Evolutionary conservation across 768 basidiomycete genomes (phyloP).

Genomic region (Cantharellus anzutake): DNA sequence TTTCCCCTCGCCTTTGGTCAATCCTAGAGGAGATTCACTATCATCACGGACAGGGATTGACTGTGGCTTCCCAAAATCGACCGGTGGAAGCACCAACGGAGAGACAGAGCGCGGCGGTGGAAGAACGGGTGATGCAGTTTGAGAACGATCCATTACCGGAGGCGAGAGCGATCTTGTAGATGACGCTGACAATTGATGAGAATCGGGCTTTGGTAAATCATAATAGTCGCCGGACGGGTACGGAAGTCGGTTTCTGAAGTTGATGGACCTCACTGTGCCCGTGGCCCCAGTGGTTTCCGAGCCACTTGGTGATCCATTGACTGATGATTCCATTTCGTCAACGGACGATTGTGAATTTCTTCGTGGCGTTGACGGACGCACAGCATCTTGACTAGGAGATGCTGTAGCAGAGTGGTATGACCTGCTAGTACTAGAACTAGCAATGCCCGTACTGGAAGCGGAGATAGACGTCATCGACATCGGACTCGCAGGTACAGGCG

Average conservation of each 20-base stretch:
- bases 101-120: background rate
- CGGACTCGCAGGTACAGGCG: background rate
- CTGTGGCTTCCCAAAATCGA: background rate
- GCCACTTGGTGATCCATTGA: too few species aligned
- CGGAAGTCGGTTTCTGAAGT: conserved; percentile 37
- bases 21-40: conserved; percentile 6
- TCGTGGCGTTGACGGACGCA: too few species aligned
- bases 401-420: background rate
- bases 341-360: background rate
- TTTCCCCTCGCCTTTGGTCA: background rate
- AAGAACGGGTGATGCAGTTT: background rate
- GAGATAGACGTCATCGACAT: background rate
- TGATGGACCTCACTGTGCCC: conserved; percentile 10
- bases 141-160: conserved; percentile 16
- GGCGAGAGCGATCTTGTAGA: conserved; percentile 33
- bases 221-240: conserved; percentile 76
- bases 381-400: background rate
- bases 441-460: background rate
- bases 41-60: background rate
- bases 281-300: background rate
- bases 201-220: conserved; percentile 37
- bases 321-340: too few species aligned
- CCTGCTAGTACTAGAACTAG: too few species aligned
- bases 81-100: background rate
- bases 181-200: conserved; percentile 19